These are phyloP conservation scores for Aureobasidium leucospermi DNA, from an alignment of 2,329 filamentous ascomycete species.

Conservation along the genomic window DNA sequence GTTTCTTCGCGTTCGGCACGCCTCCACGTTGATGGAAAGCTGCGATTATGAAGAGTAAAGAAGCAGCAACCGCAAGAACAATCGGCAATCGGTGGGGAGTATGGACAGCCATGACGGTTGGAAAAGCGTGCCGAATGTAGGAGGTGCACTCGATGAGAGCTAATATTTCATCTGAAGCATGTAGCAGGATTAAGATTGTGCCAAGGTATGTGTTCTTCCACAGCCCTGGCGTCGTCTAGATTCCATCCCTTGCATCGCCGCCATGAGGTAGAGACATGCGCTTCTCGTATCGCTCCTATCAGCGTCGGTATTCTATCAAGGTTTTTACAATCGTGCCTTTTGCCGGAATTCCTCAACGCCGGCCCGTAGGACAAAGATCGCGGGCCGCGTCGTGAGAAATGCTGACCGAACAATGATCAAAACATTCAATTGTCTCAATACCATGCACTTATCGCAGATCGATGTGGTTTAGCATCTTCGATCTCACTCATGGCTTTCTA, in stretches of 20 bases:
- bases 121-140: neutral
- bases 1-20: conserved; percentile 4
- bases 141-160: neutral
- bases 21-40: conserved; percentile 12
- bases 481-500: conserved; percentile 19
- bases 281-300: neutral
- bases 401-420: neutral
- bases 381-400: neutral
- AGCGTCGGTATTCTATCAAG: neutral
- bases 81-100: conserved; percentile 14
- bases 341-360: neutral
- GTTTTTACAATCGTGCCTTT: neutral
- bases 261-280: neutral
- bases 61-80: conserved; percentile 15
- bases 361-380: conserved; percentile 5
- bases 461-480: neutral
- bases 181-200: neutral
- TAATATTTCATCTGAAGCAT: neutral
- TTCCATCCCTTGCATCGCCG: neutral
- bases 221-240: conserved; percentile 2
- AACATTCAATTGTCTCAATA: neutral
- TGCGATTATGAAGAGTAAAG: conserved; percentile 10
- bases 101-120: neutral
- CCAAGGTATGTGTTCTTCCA: neutral
- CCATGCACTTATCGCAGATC: neutral